A percentile compares a stretch with the other conserved stretches of the same genome.
phyloP scores from a whole-genome alignment of 345 rosid genomes.

The Citropsis articulata region DNA sequence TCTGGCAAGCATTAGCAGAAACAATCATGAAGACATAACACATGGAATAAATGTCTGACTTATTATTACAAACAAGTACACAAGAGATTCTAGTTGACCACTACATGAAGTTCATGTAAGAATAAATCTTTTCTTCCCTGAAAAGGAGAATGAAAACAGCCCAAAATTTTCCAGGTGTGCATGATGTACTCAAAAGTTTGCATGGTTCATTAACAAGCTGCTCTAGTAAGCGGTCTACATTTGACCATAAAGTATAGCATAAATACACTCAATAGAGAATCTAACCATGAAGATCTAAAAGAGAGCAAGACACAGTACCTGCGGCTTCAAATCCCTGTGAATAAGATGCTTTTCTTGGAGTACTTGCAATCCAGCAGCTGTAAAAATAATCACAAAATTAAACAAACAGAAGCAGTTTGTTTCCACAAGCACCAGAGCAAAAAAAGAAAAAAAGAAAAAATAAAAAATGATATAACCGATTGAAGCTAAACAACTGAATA shows the following conservation, averaged over 20 bases:
- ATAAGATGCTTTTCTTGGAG: conserved; percentile 79
- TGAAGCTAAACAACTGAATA: background rate
- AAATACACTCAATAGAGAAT: conserved; percentile 1
- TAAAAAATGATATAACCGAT: background rate
- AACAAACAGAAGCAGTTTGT: background rate
- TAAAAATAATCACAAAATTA: conserved; percentile 23
- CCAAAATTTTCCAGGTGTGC: background rate
- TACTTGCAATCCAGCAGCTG: conserved; percentile 83
- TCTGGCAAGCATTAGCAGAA: conserved; percentile 41
- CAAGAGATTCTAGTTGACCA: conserved; percentile 2
- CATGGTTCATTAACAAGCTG: background rate
- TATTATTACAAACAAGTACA: conserved; percentile 3
- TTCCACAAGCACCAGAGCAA: background rate
- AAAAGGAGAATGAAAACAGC: background rate
- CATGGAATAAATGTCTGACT: background rate
- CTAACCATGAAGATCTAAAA: conserved; percentile 2
- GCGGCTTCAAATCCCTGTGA: conserved; percentile 85
- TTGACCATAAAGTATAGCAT: background rate
- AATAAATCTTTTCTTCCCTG: background rate
- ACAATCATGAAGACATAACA: conserved; percentile 16
- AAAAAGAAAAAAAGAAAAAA: background rate
- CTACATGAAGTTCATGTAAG: background rate
- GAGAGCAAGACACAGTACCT: conserved; percentile 39
- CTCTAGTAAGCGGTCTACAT: background rate
- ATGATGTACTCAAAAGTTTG: background rate